These are phyloP conservation scores for Kondoa subrosea DNA, from an alignment of 768 basidiomycete species.

Conservation along the genomic window DNA sequence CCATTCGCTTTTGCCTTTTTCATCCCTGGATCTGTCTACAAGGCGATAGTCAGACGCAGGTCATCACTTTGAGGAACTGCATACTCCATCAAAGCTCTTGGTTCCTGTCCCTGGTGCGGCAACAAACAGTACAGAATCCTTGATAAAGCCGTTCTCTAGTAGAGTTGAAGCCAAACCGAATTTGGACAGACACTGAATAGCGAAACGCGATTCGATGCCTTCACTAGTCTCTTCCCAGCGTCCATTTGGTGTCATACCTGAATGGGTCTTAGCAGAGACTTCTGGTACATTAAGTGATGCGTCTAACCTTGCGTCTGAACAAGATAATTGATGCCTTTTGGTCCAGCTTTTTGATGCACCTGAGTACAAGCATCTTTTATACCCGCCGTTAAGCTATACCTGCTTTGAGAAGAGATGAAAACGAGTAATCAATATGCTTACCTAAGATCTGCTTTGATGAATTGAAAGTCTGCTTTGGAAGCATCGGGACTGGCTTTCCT, in stretches of 20 bases:
- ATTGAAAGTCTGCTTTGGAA: conserved; percentile 19
- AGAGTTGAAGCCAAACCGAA: conserved; percentile 24
- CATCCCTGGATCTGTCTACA: background rate
- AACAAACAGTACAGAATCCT: conserved; percentile 19
- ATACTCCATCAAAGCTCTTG: conserved; percentile 9
- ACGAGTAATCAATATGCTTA: background rate
- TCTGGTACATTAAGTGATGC: background rate
- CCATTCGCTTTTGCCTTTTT: conserved; percentile 1
- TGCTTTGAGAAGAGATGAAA: background rate
- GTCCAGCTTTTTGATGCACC: conserved; percentile 21
- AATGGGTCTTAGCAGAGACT: background rate
- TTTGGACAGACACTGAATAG: conserved; percentile 23
- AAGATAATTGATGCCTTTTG: conserved; percentile 21
- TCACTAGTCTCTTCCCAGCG: conserved; percentile 4
- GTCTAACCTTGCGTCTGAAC: conserved; percentile 22
- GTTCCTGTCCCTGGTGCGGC: conserved; percentile 18
- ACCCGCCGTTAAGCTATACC: conserved; percentile 10
- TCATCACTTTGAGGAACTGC: background rate
- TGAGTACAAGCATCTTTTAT: conserved; percentile 15
- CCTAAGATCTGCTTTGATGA: conserved; percentile 27
- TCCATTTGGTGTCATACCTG: conserved; percentile 18
- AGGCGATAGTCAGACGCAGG: background rate
- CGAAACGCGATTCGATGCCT: conserved; percentile 22
- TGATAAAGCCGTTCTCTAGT: conserved; percentile 20
- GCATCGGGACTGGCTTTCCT: background rate